These are phyloP conservation scores for Ophiostoma ips DNA, from an alignment of 2,329 filamentous ascomycete species.

Conservation along the genomic window DNA sequence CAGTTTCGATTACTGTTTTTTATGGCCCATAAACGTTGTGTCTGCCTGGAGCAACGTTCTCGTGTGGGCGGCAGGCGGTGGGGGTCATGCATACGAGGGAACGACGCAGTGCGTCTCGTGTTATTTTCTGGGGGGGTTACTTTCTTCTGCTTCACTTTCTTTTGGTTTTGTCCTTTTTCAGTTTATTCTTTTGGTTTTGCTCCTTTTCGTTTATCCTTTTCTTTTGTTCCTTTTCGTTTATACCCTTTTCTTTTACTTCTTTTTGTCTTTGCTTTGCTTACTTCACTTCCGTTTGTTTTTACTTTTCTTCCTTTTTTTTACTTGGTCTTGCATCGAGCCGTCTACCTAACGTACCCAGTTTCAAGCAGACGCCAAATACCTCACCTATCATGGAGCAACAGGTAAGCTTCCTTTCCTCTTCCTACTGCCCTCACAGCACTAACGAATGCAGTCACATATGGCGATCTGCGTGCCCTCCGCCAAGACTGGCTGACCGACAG, in stretches of 20 bases:
- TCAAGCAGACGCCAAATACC: constrained; percentile 3
- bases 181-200: neutral
- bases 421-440: neutral
- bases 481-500: constrained; percentile 96
- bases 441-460: constrained; percentile 55
- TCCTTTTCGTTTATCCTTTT: neutral
- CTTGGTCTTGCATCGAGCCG: neutral
- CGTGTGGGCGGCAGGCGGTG: too few species aligned
- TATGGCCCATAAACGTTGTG: too few species aligned
- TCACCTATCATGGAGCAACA: constrained; percentile 6
- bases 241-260: neutral
- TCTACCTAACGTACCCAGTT: neutral
- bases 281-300: neutral
- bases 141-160: neutral
- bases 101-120: too few species aligned
- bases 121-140: too few species aligned
- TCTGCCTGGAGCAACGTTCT: too few species aligned
- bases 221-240: neutral
- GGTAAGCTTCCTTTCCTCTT: neutral
- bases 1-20: too few species aligned
- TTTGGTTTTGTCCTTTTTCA: neutral
- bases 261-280: neutral
- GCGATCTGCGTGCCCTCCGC: constrained; percentile 78
- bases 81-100: too few species aligned
- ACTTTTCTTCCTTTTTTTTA: neutral